phyloP scores from a whole-genome alignment of 2,329 filamentous ascomycete species.

The Colletotrichum sansevieriae region DNA sequence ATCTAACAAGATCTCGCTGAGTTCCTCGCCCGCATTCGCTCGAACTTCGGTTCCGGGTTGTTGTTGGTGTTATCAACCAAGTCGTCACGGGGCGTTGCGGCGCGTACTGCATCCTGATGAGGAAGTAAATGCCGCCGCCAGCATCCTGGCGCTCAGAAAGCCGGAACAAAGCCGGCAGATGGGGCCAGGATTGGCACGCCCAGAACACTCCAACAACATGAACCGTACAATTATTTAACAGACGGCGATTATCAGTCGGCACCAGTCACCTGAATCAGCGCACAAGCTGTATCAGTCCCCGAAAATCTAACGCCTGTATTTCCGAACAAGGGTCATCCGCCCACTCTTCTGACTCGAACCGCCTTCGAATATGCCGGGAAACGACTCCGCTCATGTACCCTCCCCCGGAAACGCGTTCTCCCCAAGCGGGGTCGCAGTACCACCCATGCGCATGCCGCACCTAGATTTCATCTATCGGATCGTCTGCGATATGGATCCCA shows the following conservation, averaged over 20 bases:
- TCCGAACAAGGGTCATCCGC: neutral
- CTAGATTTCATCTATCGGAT: slow-evolving; percentile 45
- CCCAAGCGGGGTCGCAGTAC: slow-evolving; percentile 35
- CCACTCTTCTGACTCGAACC: neutral
- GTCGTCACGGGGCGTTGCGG: neutral
- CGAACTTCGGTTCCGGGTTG: neutral
- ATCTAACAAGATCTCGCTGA: neutral
- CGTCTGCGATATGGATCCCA: slow-evolving; percentile 43
- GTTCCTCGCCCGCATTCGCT: neutral
- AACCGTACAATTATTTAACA: slow-evolving; percentile 6
- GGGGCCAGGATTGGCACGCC: slow-evolving; percentile 7
- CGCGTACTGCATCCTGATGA: slow-evolving; percentile 5
- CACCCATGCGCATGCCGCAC: slow-evolving; percentile 43
- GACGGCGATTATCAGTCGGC: neutral
- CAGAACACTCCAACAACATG: neutral
- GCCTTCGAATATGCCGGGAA: neutral
- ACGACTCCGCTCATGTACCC: slow-evolving; percentile 19
- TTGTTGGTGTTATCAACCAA: neutral
- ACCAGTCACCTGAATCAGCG: neutral
- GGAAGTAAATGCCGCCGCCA: slow-evolving; percentile 29
- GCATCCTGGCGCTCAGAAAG: neutral
- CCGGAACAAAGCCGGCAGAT: slow-evolving; percentile 10
- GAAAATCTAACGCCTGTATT: neutral
- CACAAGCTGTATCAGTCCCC: neutral
- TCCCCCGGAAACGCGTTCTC: slow-evolving; percentile 42